Base-by-base conservation (phyloP, 371 early-diverging fungal genomes). In the Entomophthora muscae region DNA sequence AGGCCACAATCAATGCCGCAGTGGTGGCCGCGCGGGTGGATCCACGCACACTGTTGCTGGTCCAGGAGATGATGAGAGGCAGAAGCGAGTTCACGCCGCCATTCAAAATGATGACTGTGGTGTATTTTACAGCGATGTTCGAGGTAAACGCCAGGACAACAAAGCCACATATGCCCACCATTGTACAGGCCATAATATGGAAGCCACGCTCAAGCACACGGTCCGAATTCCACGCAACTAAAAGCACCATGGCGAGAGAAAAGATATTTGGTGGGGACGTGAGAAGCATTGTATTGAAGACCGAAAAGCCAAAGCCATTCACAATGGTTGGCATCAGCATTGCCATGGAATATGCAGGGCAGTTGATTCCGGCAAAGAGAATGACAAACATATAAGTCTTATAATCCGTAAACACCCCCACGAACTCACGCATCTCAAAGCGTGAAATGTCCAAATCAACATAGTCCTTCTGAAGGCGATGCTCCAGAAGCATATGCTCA, bases 241-340 rank as follows among this genome's bases (percentile, higher is more conserved):
- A 1, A 53, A 88, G 69, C 23, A 80, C 74, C 52, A 80, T 68
- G 23, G 76, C 32, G 64, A 83, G 80, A 10, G 83, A 78, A 65
- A 79, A 64, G 52, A 66, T 22, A 51, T 65, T 65, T 21, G 66
- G 66, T n/a, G 81, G 81, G 0, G 77, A 78, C n/a, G 75, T 68
- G 73, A 82, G 74, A 28, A 76, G 74, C 29, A 80, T 76, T 2
- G 80, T 76, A 10, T 68, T 68, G 53, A 80, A 12, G 22, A 27
- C 53, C 7, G 53, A 22, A 22, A 63, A 31, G 0, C 63, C 63
- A 5, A 63, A 2, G 24, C 75, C 72, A n/a, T 71, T 71, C 65
- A 85, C 78, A 59, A 87, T 82, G 61, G 83, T 80, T 0, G 88
- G 83, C 60, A 85, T 64, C 61, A 83, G 85, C 23, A 81, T 70